A percentile compares a stretch with the other conserved stretches of the same genome.
These are phyloP conservation scores for Cubamyces lactineus DNA, from an alignment of 768 basidiomycete genomes.

Conservation along the genomic window DNA sequence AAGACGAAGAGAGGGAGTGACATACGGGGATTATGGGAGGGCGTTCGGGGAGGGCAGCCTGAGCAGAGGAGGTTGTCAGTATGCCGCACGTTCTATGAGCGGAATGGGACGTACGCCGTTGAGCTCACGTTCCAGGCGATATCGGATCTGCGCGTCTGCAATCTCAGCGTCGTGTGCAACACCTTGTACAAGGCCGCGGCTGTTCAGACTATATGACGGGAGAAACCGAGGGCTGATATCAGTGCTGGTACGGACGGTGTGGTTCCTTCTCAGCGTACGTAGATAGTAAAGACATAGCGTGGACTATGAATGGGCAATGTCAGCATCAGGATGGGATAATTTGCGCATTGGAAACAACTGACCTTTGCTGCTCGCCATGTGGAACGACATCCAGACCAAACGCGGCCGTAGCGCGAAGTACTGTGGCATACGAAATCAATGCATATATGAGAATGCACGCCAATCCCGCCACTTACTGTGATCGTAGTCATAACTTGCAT, in stretches of 20 bases:
- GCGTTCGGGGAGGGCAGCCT: slow-evolving; percentile 8
- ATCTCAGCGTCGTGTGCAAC: slow-evolving; percentile 14
- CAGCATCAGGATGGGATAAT: not conserved
- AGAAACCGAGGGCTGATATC: not conserved
- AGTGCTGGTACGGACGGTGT: not conserved
- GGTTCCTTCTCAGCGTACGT: not conserved
- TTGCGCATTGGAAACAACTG: not conserved
- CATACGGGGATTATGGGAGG: slow-evolving; percentile 22
- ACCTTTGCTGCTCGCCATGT: slow-evolving; percentile 21
- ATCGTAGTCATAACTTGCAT: slow-evolving; percentile 17
- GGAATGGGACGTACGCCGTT: not conserved
- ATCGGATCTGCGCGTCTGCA: slow-evolving; percentile 18
- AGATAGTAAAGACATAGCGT: slow-evolving; percentile 14
- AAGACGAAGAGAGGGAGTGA: not conserved
- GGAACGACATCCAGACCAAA: slow-evolving; percentile 20
- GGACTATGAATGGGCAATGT: not conserved
- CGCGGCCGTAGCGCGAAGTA: slow-evolving; percentile 15
- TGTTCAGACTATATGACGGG: slow-evolving; percentile 4
- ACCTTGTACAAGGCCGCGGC: slow-evolving; percentile 5
- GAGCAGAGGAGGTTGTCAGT: not conserved
- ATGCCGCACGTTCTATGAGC: not conserved
- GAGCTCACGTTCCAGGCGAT: slow-evolving; percentile 16
- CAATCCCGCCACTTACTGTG: slow-evolving; percentile 1
- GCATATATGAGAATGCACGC: not conserved
- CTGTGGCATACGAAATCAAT: not conserved